A percentile compares a stretch with the other conserved stretches of the same genome.
phyloP scores from a whole-genome alignment of 2,329 filamentous ascomycete genomes.

The Alternaria triticimaculans region DNA sequence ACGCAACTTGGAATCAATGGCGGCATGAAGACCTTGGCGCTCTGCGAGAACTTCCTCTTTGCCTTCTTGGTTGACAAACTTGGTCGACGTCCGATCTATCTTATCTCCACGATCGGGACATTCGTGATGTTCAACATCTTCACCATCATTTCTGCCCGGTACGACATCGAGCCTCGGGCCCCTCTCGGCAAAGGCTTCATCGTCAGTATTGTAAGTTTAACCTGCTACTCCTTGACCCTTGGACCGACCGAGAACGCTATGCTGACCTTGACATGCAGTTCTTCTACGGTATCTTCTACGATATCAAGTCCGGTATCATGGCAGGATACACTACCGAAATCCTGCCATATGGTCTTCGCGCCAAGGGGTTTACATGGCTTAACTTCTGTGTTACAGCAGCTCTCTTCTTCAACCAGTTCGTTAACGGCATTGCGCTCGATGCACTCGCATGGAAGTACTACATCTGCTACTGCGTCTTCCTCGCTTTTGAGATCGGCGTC shows the following conservation, averaged over 20 bases:
- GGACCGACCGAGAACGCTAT: background rate
- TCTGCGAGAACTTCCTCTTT: conserved; percentile 38
- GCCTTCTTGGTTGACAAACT: conserved; percentile 47
- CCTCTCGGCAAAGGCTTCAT: conserved; percentile 11
- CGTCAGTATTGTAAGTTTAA: conserved; percentile 6
- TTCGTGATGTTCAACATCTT: conserved; percentile 51
- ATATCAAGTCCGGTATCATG: conserved; percentile 18
- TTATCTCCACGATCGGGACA: conserved; percentile 53
- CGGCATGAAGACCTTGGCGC: conserved; percentile 51
- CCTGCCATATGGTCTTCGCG: conserved; percentile 38
- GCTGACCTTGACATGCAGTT: conserved; percentile 5
- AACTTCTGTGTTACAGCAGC: conserved; percentile 16
- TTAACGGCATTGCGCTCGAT: conserved; percentile 27
- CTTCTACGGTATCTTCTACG: conserved; percentile 18
- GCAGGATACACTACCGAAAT: conserved; percentile 43
- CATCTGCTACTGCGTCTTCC: conserved; percentile 26
- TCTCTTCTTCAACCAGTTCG: conserved; percentile 21
- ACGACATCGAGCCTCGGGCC: conserved; percentile 5
- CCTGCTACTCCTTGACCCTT: background rate
- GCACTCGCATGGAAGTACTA: conserved; percentile 27
- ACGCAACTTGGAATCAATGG: conserved; percentile 49
- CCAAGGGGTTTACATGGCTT: conserved; percentile 13
- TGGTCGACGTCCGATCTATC: conserved; percentile 54
- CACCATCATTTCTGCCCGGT: conserved; percentile 45
- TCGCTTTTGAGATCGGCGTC: conserved; percentile 16